These are phyloP conservation scores for Zoysia japonica DNA, from an alignment of 176 grass and related monocot genomes.

Conservation along the genomic window DNA sequence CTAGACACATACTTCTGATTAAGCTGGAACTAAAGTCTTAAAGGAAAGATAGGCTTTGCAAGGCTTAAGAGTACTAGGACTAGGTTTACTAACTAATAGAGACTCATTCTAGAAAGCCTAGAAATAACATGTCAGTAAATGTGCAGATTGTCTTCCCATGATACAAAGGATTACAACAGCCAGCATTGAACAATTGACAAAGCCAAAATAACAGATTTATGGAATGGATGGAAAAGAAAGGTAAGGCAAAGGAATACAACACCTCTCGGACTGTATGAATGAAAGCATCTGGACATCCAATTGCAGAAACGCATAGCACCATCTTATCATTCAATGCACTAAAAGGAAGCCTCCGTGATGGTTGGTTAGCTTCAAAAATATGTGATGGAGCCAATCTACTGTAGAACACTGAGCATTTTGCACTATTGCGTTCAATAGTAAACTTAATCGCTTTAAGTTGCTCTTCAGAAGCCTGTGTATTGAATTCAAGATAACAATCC, in stretches of 20 bases:
- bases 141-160: neutral
- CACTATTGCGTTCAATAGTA: constrained; percentile 37
- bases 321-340: constrained; percentile 44
- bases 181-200: neutral
- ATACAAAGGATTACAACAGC: constrained; percentile 17
- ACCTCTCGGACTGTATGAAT: constrained; percentile 64
- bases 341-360: constrained; percentile 49
- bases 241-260: neutral
- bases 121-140: neutral
- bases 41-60: neutral
- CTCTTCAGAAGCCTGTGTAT: constrained; percentile 53
- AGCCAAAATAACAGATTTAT: constrained; percentile 10
- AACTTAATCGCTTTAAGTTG: constrained; percentile 45
- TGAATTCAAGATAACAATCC: constrained; percentile 25
- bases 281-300: constrained; percentile 82
- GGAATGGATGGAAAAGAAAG: constrained; percentile 13
- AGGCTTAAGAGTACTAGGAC: neutral
- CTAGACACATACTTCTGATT: neutral
- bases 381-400: constrained; percentile 82
- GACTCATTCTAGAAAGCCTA: neutral
- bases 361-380: constrained; percentile 67
- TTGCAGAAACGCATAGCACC: constrained; percentile 76
- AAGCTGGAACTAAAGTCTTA: neutral
- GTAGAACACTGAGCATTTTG: constrained; percentile 49
- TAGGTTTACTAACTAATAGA: neutral